phyloP scores from a whole-genome alignment of 2,329 filamentous ascomycete species.

The Cytospora leucostoma region DNA sequence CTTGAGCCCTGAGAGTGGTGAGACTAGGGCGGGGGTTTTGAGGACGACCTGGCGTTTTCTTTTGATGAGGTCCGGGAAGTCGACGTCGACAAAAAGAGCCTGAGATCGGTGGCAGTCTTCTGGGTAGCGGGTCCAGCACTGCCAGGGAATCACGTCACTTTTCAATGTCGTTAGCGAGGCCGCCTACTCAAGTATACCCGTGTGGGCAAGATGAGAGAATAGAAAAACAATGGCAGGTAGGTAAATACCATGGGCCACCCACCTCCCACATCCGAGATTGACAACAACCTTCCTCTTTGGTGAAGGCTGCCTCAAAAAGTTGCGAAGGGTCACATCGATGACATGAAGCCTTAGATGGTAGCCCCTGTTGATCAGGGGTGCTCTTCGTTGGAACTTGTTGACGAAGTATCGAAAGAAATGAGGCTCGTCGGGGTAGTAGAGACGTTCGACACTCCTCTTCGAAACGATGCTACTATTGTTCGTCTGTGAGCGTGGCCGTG shows the following conservation, averaged over 20 bases:
- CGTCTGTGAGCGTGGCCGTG: conserved; percentile 52
- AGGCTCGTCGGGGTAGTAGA: conserved; percentile 76
- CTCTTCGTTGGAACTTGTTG: conserved; percentile 75
- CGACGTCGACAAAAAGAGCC: conserved; percentile 77
- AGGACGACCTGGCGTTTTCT: conserved; percentile 72
- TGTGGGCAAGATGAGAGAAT: not conserved
- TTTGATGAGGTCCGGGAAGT: conserved; percentile 77
- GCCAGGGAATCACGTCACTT: conserved; percentile 86
- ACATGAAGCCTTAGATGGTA: conserved; percentile 86
- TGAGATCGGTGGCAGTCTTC: conserved; percentile 50
- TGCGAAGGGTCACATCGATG: conserved; percentile 71
- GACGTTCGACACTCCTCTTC: conserved; percentile 86
- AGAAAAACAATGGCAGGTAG: conserved; percentile 8
- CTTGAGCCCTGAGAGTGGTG: conserved; percentile 49
- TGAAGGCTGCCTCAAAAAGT: conserved; percentile 62
- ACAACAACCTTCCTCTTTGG: conserved; percentile 70
- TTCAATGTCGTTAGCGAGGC: not conserved
- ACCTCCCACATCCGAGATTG: conserved; percentile 91
- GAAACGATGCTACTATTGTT: conserved; percentile 92
- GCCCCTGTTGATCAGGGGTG: conserved; percentile 87
- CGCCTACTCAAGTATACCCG: not conserved
- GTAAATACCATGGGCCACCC: conserved; percentile 43
- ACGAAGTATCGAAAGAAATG: conserved; percentile 91
- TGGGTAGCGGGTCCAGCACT: conserved; percentile 70
- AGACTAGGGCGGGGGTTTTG: conserved; percentile 60